Percentiles rank a stretch among this genome's conserved stretches.
These are phyloP conservation scores for Apostasia shenzhenica DNA, from an alignment of 106 monocot species.

Conservation along the genomic window DNA sequence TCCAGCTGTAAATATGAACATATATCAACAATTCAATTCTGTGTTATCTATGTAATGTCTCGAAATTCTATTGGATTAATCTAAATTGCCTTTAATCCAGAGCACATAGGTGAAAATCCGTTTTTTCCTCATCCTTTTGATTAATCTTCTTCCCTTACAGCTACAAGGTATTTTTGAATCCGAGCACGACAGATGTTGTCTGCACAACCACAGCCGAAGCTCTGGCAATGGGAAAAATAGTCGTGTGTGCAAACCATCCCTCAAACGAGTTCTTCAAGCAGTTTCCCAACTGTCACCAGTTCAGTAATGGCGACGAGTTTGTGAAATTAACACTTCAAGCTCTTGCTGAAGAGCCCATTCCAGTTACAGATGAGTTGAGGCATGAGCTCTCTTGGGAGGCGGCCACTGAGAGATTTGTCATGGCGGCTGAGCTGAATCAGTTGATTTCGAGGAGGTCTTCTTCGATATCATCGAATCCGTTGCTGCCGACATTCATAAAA, in stretches of 20 bases:
- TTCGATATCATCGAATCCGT: conserved; percentile 7
- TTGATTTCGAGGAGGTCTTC: neutral
- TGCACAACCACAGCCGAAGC: conserved; percentile 79
- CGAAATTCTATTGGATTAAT: no score
- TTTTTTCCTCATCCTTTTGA: no score
- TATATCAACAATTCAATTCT: no score
- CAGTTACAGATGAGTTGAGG: conserved; percentile 40
- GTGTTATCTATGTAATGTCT: no score
- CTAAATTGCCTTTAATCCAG: no score
- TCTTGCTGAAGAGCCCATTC: conserved; percentile 42
- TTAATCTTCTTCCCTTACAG: conserved; percentile 14
- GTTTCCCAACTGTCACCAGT: conserved; percentile 55
- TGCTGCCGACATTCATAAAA: conserved; percentile 14
- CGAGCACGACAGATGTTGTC: conserved; percentile 82
- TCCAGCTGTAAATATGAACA: no score
- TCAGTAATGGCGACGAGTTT: conserved; percentile 36
- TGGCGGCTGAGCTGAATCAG: conserved; percentile 33
- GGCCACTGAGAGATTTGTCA: conserved; percentile 61
- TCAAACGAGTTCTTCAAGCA: conserved; percentile 78
- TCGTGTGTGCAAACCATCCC: conserved; percentile 57
- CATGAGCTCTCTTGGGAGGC: conserved; percentile 71
- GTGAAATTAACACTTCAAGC: conserved; percentile 43
- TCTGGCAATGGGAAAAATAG: conserved; percentile 69
- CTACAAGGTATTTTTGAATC: conserved; percentile 75
- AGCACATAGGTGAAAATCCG: no score